Evolutionary conservation across 805 yeast genomes (phyloP).

Genomic region (Yarrowia divulgata): DNA sequence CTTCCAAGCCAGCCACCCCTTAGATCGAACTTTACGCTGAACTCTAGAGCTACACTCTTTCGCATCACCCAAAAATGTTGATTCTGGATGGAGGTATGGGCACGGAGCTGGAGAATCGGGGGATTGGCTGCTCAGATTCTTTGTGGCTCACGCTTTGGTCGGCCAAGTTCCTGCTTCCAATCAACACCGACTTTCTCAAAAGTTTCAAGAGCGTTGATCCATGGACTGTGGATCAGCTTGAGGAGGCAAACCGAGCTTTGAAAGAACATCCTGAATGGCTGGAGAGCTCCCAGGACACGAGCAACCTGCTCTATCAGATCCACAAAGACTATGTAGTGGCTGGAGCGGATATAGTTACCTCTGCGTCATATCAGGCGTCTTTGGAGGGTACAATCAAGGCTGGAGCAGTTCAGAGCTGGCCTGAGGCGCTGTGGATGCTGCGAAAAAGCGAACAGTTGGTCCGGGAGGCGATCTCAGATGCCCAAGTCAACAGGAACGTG

Average conservation of each 20-base stretch:
- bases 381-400: slow-evolving; percentile 51
- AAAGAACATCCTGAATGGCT: slow-evolving; percentile 21
- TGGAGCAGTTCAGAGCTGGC: slow-evolving; percentile 38
- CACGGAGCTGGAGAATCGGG: slow-evolving; percentile 62
- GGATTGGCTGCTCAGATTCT: slow-evolving; percentile 54
- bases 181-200: slow-evolving; percentile 4
- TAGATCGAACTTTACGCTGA: not conserved
- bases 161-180: slow-evolving; percentile 52
- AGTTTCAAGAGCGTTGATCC: not conserved
- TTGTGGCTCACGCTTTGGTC: slow-evolving; percentile 59
- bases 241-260: not conserved
- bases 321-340: slow-evolving; percentile 60
- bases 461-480: slow-evolving; percentile 44
- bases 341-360: slow-evolving; percentile 63
- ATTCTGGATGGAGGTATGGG: slow-evolving; percentile 72
- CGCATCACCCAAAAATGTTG: slow-evolving; percentile 23
- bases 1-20: not conserved
- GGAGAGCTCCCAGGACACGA: slow-evolving; percentile 55
- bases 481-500: slow-evolving; percentile 34
- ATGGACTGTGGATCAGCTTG: slow-evolving; percentile 11
- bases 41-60: not conserved
- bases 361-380: slow-evolving; percentile 70
- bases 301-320: slow-evolving; percentile 56
- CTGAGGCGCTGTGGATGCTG: slow-evolving; percentile 41
- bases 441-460: slow-evolving; percentile 46